Evolutionary conservation across 2,329 filamentous ascomycete genomes (phyloP).

Genomic region (Claviceps pusilla): DNA sequence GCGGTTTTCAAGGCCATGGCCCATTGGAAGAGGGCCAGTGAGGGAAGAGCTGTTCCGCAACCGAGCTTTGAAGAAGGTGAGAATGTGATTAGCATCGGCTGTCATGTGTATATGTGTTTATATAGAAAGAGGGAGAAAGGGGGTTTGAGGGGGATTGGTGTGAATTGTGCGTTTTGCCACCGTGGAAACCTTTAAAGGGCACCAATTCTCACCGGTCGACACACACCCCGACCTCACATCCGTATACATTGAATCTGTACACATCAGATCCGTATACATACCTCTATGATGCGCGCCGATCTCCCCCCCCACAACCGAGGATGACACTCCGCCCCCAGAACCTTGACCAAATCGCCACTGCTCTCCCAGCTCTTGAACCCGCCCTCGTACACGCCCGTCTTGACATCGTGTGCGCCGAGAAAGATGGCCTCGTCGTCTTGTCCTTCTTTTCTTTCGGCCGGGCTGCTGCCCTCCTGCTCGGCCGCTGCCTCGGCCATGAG

Average conservation of each 20-base stretch:
- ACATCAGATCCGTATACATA: conserved; percentile 17
- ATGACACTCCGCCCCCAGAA: conserved; percentile 33
- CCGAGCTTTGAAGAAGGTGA: conserved; percentile 42
- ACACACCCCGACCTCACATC: too few species aligned
- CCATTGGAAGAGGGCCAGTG: conserved; percentile 55
- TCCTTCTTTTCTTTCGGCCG: too few species aligned
- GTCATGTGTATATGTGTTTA: not conserved
- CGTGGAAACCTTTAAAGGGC: too few species aligned
- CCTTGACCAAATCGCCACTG: conserved; percentile 62
- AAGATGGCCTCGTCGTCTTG: conserved; percentile 14
- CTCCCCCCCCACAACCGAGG: conserved; percentile 17
- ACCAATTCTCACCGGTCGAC: too few species aligned
- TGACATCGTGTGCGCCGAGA: conserved; percentile 57
- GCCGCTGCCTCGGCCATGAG: conserved; percentile 56
- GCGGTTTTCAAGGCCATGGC: conserved; percentile 19
- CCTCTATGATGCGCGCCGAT: conserved; percentile 37
- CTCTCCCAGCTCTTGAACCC: conserved; percentile 88
- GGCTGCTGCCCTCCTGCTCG: not conserved
- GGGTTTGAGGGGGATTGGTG: too few species aligned
- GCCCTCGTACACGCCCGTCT: conserved; percentile 70
- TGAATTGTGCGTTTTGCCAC: too few species aligned
- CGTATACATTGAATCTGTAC: too few species aligned
- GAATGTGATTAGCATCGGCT: conserved; percentile 6
- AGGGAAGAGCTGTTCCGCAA: conserved; percentile 63
- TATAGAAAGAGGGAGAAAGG: not conserved